Conservation (phyloP, 2,329 filamentous ascomycete species). For the Myrmaecium sp. region DNA sequence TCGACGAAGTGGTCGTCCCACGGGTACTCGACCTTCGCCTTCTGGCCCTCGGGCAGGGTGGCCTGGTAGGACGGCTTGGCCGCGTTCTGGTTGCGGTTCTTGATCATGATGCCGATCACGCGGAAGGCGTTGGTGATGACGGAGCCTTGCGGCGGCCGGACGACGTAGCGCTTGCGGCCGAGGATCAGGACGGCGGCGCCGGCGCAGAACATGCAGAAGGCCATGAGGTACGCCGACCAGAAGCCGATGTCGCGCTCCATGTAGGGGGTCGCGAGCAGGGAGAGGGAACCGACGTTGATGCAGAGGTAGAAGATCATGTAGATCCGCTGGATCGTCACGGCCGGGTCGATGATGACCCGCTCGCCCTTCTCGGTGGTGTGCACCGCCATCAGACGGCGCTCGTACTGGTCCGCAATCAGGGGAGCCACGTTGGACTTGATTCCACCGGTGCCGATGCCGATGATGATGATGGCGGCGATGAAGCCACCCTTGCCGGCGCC, state of each 20-base stretch:
- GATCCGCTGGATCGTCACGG: conserved; percentile 30
- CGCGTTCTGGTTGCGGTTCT: conserved; percentile 38
- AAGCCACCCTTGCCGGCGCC: conserved; percentile 4
- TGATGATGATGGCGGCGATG: conserved; percentile 21
- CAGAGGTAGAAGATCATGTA: conserved; percentile 51
- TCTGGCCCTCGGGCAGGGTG: conserved; percentile 29
- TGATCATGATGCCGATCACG: conserved; percentile 36
- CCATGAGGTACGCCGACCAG: conserved; percentile 49
- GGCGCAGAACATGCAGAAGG: conserved; percentile 47
- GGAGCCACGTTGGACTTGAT: conserved; percentile 54
- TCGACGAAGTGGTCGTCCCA: conserved; percentile 61
- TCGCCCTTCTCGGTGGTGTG: conserved; percentile 24
- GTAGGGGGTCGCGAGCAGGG: conserved; percentile 50
- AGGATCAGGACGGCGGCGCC: conserved; percentile 37
- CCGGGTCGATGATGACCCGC: conserved; percentile 28
- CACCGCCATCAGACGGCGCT: conserved; percentile 24
- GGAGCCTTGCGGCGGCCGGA: conserved; percentile 21
- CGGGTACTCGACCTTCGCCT: too few species aligned
- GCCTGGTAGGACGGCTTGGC: conserved; percentile 50
- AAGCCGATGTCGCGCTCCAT: conserved; percentile 55
- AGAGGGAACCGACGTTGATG: conserved; percentile 57
- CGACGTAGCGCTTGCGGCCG: conserved; percentile 20
- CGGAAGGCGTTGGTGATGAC: conserved; percentile 31
- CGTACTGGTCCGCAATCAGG: conserved; percentile 21
- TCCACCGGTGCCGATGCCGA: conserved; percentile 52